These are phyloP conservation scores for Gaeumannomyces tritici DNA, from an alignment of 2,329 filamentous ascomycete genomes.

Conservation along the genomic window DNA sequence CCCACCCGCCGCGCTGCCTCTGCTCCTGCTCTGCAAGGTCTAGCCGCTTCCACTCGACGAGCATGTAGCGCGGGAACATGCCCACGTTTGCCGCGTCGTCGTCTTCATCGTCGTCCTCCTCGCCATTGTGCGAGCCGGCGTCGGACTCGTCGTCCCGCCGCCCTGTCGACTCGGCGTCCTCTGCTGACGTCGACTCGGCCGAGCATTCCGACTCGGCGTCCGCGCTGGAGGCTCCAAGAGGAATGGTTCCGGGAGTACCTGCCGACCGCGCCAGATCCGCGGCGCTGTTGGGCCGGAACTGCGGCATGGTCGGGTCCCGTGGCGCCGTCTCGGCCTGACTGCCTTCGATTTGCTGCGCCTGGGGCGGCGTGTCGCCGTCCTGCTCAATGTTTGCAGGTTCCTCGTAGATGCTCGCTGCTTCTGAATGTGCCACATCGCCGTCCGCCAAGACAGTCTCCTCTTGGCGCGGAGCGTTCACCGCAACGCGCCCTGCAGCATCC, in stretches of 20 bases:
- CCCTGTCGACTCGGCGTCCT: neutral
- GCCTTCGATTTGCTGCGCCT: neutral
- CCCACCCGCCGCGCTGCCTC: slow-evolving; percentile 64
- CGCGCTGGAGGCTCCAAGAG: neutral
- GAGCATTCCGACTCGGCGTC: neutral
- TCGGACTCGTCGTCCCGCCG: slow-evolving; percentile 4
- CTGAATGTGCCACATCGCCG: neutral
- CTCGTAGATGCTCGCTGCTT: neutral
- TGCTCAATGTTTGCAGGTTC: neutral
- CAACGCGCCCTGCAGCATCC: neutral
- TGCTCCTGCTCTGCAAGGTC: slow-evolving; percentile 61
- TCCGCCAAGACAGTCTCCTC: neutral
- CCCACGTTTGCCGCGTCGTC: neutral
- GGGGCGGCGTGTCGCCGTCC: neutral
- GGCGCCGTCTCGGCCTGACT: neutral
- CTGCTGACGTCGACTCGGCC: neutral
- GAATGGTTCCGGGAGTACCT: too few relatives aligned
- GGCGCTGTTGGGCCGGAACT: slow-evolving; percentile 52
- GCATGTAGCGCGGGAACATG: slow-evolving; percentile 20
- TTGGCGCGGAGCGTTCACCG: neutral
- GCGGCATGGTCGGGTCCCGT: slow-evolving; percentile 58
- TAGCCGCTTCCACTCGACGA: slow-evolving; percentile 43
- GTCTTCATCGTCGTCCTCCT: neutral
- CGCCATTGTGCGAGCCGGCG: neutral
- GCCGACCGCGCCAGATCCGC: slow-evolving; percentile 3